Conservation (phyloP, 176 grass and related monocot genomes). For the bread wheat (Triticum aestivum) region IWGSC_CS_RefSeq_v2.1 NC_057809.1:204808261-204808760, state of each 20-base stretch:
- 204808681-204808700: no score
- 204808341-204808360: neutral
- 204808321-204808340: constrained; percentile 93
- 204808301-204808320: constrained; percentile 89
- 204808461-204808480: constrained; percentile 56
- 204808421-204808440: constrained; percentile 31
- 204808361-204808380: constrained; percentile 19
- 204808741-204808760: no score
- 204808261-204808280: constrained; percentile 71
- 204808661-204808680: neutral
- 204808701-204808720: no score
- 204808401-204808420: constrained; percentile 33
- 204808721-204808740: no score
- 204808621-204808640: no score
- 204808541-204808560: constrained; percentile 98
- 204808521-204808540: constrained; percentile 97
- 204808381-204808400: constrained; percentile 26
- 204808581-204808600: constrained; percentile 16
- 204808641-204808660: no score
- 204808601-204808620: constrained; percentile 25
- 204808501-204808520: constrained; percentile 66
- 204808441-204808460: constrained; percentile 12
- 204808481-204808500: constrained; percentile 99
- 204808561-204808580: constrained; percentile 98
- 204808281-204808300: constrained; percentile 86